phyloP scores from a whole-genome alignment of 2,329 filamentous ascomycete species.

The Microdochium nivale region DNA sequence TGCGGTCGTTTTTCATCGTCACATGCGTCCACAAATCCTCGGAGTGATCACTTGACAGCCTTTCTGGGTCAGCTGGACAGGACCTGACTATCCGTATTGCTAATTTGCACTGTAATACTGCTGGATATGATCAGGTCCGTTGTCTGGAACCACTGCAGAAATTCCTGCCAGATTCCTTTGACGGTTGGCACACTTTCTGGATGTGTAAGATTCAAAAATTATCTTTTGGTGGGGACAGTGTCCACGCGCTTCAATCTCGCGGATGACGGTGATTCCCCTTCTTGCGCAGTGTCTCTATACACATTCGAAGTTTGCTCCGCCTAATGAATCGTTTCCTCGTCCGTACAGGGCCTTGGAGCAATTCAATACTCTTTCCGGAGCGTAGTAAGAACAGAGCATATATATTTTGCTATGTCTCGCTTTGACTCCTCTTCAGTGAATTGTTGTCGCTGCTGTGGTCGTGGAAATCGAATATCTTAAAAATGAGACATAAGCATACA shows the following conservation, averaged over 20 bases:
- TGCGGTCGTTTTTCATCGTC: constrained; percentile 43
- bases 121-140: constrained; percentile 32
- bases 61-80: constrained; percentile 24
- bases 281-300: constrained; percentile 39
- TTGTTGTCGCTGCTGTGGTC: constrained; percentile 41
- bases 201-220: constrained; percentile 42
- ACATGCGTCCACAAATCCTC: constrained; percentile 46
- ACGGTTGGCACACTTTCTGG: constrained; percentile 43
- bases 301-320: constrained; percentile 33
- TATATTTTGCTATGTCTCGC: constrained; percentile 34
- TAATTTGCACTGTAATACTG: constrained; percentile 34
- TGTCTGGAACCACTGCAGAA: constrained; percentile 45
- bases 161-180: constrained; percentile 41
- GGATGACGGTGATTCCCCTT: constrained; percentile 42
- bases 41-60: constrained; percentile 32
- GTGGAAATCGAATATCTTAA: constrained; percentile 39
- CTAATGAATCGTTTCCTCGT: constrained; percentile 36
- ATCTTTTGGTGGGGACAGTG: constrained; percentile 35
- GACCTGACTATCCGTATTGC: constrained; percentile 39
- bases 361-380: constrained; percentile 12
- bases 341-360: constrained; percentile 30
- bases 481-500: constrained; percentile 34
- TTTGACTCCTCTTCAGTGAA: constrained; percentile 34
- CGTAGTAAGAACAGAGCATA: constrained; percentile 34
- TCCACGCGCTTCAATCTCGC: constrained; percentile 46